Base-by-base conservation (phyloP, 2,329 filamentous ascomycete genomes). In the Arthrinium phaeospermum region DNA sequence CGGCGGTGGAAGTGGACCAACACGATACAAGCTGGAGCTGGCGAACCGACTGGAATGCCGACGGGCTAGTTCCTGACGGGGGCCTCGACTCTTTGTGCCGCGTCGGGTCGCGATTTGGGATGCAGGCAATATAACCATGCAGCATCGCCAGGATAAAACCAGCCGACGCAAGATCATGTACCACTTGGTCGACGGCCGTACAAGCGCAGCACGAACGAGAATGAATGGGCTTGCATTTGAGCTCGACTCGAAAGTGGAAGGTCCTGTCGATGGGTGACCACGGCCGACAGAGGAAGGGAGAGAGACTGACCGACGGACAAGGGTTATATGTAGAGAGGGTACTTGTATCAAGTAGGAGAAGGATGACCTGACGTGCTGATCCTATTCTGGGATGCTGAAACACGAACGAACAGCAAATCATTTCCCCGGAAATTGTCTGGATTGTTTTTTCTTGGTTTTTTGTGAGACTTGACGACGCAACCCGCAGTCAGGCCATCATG, bases 361-460 rank as follows among this genome's bases (percentile, higher is more conserved):
- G 13, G 57, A 41, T 41, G 57, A 64, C 19, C 57, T 41, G 57
- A n/a, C 34, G 34, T 41, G 19, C 41, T 64, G 57, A 64, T 64
- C 41, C 57, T 64, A 41, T 64, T 64, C 57, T 41, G 57, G 57
- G 57, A 41, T 64, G 57, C 57, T 41, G 57, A 64, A 64, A 64
- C 57, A 64, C 57, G 57, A 64, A 13, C 57, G 57, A 64, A 64
- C n/a, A 64, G 57, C 57, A 64, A 64, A 64, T 64, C 57, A 64
- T 64, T 41, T 64, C 57, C 57, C 57, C 34, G 30, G 53, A 61
- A 61, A 61, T 61, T 61, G 53, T 37, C 30, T 61, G 30, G 53
- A 3, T 34, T 37, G 7, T 16, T 22, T n/a, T n/a, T n/a, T 51
- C 24, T 2, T 24, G 2, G 1, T 41, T 30, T 57, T 61, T 34